Conservation (phyloP, 192 early-diverging fungal species). For the Linderina pennispora region DNA sequence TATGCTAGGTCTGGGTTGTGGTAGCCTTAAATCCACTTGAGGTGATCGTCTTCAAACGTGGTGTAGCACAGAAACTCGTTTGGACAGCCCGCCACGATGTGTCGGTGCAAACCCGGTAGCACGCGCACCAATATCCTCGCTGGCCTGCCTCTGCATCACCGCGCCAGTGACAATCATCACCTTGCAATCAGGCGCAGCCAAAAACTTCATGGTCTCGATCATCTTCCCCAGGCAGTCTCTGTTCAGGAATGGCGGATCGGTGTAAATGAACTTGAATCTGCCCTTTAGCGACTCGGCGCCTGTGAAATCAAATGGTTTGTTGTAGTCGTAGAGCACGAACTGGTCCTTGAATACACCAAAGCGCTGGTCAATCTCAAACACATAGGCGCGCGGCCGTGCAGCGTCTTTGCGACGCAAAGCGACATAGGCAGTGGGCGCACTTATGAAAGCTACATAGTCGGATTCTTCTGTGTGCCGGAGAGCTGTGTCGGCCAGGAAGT, state of each 20-base stretch:
- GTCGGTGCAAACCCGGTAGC: conserved; percentile 57
- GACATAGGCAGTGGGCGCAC: conserved; percentile 40
- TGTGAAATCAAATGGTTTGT: conserved; percentile 52
- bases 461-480: conserved; percentile 35
- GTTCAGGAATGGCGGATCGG: conserved; percentile 75
- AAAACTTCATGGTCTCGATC: conserved; percentile 48
- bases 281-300: conserved; percentile 35
- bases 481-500: conserved; percentile 45
- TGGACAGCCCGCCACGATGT: conserved; percentile 65
- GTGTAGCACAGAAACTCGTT: conserved; percentile 72
- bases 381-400: conserved; percentile 36
- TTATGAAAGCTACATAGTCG: conserved; percentile 37
- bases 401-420: conserved; percentile 26
- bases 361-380: conserved; percentile 72
- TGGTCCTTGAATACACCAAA: conserved; percentile 62
- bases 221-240: conserved; percentile 71
- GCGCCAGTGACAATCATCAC: conserved; percentile 45
- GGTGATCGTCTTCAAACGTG: conserved; percentile 42
- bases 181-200: conserved; percentile 37
- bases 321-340: conserved; percentile 74
- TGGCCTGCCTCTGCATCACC: conserved; percentile 51
- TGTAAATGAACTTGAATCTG: conserved; percentile 63
- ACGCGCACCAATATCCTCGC: conserved; percentile 43
- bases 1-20: too few species aligned
- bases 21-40: conserved; percentile 37